Evolutionary conservation across 2,329 filamentous ascomycete species (phyloP).

Genomic region (Plectosphaerella sp.): DNA sequence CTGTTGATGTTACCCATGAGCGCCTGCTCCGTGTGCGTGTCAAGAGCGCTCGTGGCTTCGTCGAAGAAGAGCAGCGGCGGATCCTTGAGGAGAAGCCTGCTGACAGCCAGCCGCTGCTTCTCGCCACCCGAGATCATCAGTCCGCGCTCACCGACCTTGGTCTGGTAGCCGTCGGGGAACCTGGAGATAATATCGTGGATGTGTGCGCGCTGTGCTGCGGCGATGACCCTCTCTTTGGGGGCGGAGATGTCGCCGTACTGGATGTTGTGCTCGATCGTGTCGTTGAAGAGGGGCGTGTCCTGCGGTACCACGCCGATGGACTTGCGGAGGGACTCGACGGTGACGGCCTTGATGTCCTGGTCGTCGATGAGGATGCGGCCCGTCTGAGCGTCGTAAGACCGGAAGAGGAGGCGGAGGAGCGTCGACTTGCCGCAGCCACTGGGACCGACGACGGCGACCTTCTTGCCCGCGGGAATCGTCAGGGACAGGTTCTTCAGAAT

Average conservation of each 20-base stretch:
- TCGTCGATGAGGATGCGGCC: conserved; percentile 89
- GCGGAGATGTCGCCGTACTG: conserved; percentile 83
- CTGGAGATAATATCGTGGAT: conserved; percentile 77
- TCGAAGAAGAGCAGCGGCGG: conserved; percentile 91
- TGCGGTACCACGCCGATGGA: conserved; percentile 95
- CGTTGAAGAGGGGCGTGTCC: conserved; percentile 95
- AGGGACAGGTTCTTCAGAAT: conserved; percentile 82
- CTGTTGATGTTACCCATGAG: conserved; percentile 90
- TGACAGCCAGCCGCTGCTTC: conserved; percentile 86
- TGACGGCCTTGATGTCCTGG: conserved; percentile 83
- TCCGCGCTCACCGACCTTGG: conserved; percentile 87
- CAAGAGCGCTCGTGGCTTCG: conserved; percentile 86
- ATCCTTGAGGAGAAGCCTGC: conserved; percentile 80
- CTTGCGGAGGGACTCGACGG: conserved; percentile 74
- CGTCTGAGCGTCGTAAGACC: conserved; percentile 84
- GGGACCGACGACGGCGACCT: conserved; percentile 91
- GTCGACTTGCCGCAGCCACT: conserved; percentile 97
- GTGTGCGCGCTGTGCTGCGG: conserved; percentile 75
- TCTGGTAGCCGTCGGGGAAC: conserved; percentile 86
- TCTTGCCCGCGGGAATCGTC: conserved; percentile 92
- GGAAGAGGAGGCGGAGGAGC: conserved; percentile 83
- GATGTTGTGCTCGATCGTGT: conserved; percentile 94
- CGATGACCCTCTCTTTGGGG: conserved; percentile 64
- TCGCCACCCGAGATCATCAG: conserved; percentile 97
- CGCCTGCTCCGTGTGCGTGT: conserved; percentile 90